Base-by-base conservation (phyloP, 257 asterid genomes). In the Craterostigma plantagineum region DNA sequence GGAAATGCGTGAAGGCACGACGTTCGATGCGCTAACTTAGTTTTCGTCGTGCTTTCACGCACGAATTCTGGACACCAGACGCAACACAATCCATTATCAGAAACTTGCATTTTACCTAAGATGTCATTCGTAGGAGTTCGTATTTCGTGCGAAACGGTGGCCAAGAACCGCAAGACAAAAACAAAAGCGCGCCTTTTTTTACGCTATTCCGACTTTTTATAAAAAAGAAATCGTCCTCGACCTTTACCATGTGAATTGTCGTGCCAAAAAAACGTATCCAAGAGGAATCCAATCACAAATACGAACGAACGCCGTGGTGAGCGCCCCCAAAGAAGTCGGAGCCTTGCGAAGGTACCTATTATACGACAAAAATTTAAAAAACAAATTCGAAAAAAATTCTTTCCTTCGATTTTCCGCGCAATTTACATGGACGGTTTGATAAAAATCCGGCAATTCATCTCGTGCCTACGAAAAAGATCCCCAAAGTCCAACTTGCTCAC, bases 61-160 rank as follows among this genome's bases (percentile, higher is more conserved):
- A n/a, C n/a, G n/a, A n/a, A n/a, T n/a, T n/a, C n/a, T n/a, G n/a
- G n/a, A n/a, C n/a, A n/a, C n/a, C n/a, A n/a, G n/a, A n/a, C n/a
- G n/a, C n/a, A n/a, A n/a, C n/a, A n/a, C n/a, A n/a, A n/a, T n/a
- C n/a, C n/a, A n/a, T n/a, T n/a, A n/a, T n/a, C n/a, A 23, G 2
- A 18, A 15, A 3, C 23, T 11, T 13, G 3, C 35, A 10, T 14
- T 33, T 33, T 85, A 85, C 96, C n/a, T 40, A 86, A 71, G 54
- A 86, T 66, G 27, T 94, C 97, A 35, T 86, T 81, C 97, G 81
- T 86, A 13, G 97, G 97, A 58, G 97, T 86, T 68, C 97, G 65
- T 52, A 86, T 86, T 68, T 86, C 97, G 49, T 86, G 96, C 15
- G 96, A 86, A 71, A 86, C 94, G 13, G 96, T 86, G 37, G 96